phyloP scores from a whole-genome alignment of 306 rosid species.

The Carpinus viminea region DNA sequence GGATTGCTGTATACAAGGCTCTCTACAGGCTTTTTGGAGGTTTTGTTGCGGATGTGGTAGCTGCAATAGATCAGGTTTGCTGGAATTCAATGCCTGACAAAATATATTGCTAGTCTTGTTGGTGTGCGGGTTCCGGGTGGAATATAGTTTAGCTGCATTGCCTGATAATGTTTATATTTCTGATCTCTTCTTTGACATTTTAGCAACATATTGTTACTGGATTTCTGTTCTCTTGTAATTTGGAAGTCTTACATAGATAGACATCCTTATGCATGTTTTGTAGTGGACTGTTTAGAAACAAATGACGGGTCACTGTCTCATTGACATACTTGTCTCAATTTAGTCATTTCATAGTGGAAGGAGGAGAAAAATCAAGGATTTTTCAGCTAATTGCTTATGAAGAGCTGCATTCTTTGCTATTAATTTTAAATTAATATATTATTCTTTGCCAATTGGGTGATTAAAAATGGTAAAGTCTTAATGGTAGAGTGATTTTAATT shows the following conservation, averaged over 20 bases:
- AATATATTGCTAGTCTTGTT: conserved; percentile 5
- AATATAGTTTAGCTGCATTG: background rate
- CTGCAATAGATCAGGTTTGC: conserved; percentile 96
- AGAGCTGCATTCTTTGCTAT: background rate
- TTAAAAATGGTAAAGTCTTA: background rate
- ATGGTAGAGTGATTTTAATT: conserved; percentile 12
- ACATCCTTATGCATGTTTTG: conserved; percentile 9
- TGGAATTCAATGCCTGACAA: conserved; percentile 20
- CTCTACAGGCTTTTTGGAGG: conserved; percentile 97
- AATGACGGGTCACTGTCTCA: background rate
- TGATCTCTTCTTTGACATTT: background rate
- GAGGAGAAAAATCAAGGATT: background rate
- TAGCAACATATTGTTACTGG: background rate
- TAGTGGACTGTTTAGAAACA: background rate
- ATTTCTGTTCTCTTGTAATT: background rate
- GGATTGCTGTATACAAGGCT: conserved; percentile 99
- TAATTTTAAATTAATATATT: background rate
- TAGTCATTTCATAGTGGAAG: background rate
- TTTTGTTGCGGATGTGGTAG: conserved; percentile 94
- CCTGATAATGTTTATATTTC: background rate
- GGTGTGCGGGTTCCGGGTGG: conserved; percentile 3
- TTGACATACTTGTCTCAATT: conserved; percentile 2
- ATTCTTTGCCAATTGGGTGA: background rate
- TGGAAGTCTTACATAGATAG: background rate
- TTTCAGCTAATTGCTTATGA: background rate